These are phyloP conservation scores for Calendula officinalis DNA, from an alignment of 129 eudicot species.

Conservation along the genomic window DNA sequence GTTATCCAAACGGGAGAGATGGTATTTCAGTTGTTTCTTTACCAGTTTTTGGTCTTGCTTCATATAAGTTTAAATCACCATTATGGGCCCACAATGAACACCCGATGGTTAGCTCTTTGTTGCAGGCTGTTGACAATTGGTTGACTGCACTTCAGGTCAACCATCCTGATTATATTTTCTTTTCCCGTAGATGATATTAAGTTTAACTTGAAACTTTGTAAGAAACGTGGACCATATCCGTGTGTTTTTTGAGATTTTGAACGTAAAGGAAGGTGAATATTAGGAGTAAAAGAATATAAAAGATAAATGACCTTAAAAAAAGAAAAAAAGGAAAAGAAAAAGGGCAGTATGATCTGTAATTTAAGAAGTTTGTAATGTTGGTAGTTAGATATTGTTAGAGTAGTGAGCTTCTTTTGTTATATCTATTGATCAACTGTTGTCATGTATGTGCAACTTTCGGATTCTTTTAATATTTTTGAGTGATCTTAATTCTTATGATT, in stretches of 20 bases:
- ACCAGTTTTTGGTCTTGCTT: slow-evolving; percentile 80
- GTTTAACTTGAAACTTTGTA: not conserved
- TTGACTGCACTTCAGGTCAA: slow-evolving; percentile 57
- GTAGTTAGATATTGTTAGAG: not conserved
- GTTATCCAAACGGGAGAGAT: slow-evolving; percentile 48
- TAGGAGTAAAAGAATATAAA: not conserved
- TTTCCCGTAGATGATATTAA: slow-evolving; percentile 52
- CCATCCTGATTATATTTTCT: slow-evolving; percentile 86
- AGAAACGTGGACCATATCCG: slow-evolving; percentile 18
- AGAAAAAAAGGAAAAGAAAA: too few species aligned
- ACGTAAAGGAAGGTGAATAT: slow-evolving; percentile 2
- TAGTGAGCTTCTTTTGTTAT: not conserved
- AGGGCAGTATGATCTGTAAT: slow-evolving; percentile 3
- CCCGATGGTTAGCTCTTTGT: slow-evolving; percentile 48
- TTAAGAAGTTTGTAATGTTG: slow-evolving; percentile 17
- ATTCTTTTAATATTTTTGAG: not conserved
- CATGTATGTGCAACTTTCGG: not conserved
- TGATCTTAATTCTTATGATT: not conserved
- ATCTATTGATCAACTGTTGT: not conserved
- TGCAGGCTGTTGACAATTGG: slow-evolving; percentile 69
- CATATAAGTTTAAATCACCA: slow-evolving; percentile 66
- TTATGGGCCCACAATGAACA: slow-evolving; percentile 59
- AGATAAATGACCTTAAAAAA: not conserved
- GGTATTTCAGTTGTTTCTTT: slow-evolving; percentile 60
- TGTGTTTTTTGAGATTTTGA: slow-evolving; percentile 4